These are phyloP conservation scores for Brassica incana DNA, from an alignment of 345 rosid species.

Conservation along the genomic window DNA sequence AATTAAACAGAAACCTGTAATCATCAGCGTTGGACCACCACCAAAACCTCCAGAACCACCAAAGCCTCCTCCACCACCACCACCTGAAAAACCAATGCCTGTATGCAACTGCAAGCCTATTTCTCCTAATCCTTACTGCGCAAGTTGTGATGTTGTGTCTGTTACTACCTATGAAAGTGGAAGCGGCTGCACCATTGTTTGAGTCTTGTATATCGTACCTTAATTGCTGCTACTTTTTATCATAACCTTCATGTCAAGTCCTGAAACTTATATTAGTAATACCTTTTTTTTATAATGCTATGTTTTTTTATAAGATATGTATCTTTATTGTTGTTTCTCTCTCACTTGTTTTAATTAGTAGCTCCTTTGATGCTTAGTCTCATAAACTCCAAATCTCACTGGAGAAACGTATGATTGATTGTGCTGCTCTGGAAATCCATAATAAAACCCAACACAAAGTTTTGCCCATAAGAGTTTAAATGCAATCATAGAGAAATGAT, in stretches of 20 bases:
- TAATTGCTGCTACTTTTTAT: not conserved
- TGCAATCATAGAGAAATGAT: slow-evolving; percentile 18
- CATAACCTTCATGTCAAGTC: slow-evolving; percentile 21
- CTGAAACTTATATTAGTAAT: slow-evolving; percentile 3
- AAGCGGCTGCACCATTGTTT: slow-evolving; percentile 39
- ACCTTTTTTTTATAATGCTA: not conserved
- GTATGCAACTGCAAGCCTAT: slow-evolving; percentile 27
- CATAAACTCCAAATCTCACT: slow-evolving; percentile 4
- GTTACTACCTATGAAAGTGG: slow-evolving; percentile 39
- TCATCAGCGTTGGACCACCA: slow-evolving; percentile 40
- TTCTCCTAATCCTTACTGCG: slow-evolving; percentile 25
- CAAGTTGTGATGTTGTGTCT: slow-evolving; percentile 37
- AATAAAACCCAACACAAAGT: slow-evolving; percentile 18
- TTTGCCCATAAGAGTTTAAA: not conserved
- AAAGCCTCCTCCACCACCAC: slow-evolving; percentile 11
- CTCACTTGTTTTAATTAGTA: not conserved
- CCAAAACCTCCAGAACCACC: slow-evolving; percentile 30
- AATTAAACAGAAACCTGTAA: slow-evolving; percentile 43
- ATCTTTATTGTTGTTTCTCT: slow-evolving; percentile 17
- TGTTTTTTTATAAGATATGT: not conserved
- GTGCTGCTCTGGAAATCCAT: slow-evolving; percentile 4
- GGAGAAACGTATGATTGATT: slow-evolving; percentile 27
- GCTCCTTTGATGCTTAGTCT: not conserved
- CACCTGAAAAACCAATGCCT: slow-evolving; percentile 17
- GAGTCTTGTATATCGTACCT: slow-evolving; percentile 3